Percentiles rank a stretch among this genome's conserved stretches.
Evolutionary conservation across 2,329 filamentous ascomycete genomes (phyloP).

Genomic region (Sporothrix dimorphospora): DNA sequence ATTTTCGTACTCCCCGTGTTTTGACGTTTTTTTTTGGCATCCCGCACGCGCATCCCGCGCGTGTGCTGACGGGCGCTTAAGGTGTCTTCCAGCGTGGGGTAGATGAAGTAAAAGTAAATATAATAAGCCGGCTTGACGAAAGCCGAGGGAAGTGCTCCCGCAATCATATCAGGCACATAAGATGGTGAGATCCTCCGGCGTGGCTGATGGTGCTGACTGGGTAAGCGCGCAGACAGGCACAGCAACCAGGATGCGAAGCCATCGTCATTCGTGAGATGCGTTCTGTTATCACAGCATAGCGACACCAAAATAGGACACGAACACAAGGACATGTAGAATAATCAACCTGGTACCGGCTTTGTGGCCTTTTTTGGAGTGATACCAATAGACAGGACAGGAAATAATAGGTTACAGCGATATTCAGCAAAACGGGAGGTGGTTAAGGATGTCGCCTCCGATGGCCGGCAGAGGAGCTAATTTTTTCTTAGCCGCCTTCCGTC

Average conservation of each 20-base stretch:
- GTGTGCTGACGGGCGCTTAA: not conserved
- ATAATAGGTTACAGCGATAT: not conserved
- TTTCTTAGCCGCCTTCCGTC: conserved; percentile 10
- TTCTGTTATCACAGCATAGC: not conserved
- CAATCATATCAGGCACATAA: too few species aligned
- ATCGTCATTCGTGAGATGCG: not conserved
- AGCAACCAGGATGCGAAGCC: not conserved
- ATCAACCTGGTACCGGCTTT: not conserved
- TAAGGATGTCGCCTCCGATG: conserved; percentile 33
- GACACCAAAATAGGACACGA: not conserved
- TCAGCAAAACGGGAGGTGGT: not conserved
- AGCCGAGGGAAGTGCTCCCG: not conserved
- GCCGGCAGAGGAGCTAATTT: conserved; percentile 26
- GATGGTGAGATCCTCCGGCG: not conserved
- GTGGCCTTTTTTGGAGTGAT: too few species aligned
- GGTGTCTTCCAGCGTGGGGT: not conserved
- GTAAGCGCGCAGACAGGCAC: not conserved
- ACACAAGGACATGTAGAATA: not conserved
- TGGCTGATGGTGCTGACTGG: conserved; percentile 3
- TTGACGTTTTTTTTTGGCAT: not conserved
- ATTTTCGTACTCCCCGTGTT: not conserved
- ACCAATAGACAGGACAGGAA: not conserved
- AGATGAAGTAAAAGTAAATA: not conserved
- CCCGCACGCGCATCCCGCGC: not conserved
- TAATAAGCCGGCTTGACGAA: not conserved